phyloP scores from a whole-genome alignment of 192 early-diverging fungal species.

The Coemansia sp. region DNA sequence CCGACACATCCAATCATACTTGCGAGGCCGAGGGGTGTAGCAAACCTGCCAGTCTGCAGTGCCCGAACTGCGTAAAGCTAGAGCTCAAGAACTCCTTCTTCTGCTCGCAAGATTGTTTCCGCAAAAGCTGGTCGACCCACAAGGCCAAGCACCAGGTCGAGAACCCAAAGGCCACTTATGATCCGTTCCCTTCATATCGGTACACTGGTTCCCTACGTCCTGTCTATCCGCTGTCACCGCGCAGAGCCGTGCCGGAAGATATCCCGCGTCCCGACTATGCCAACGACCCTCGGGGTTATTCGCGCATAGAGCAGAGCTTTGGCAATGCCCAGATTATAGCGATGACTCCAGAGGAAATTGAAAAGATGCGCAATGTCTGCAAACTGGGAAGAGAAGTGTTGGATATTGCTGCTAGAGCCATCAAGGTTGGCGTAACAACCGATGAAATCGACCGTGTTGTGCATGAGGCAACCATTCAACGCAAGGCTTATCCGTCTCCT shows the following conservation, averaged over 20 bases:
- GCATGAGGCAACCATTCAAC: slow-evolving; percentile 91
- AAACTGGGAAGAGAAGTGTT: slow-evolving; percentile 85
- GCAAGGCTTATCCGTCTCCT: slow-evolving; percentile 92
- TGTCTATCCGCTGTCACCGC: slow-evolving; percentile 73
- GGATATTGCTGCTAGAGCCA: slow-evolving; percentile 77
- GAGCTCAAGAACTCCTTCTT: slow-evolving; percentile 67
- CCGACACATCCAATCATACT: slow-evolving; percentile 2
- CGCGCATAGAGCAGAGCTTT: slow-evolving; percentile 72
- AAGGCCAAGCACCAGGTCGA: slow-evolving; percentile 33
- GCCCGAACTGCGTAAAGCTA: slow-evolving; percentile 78
- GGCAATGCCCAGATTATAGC: slow-evolving; percentile 71
- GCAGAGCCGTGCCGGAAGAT: slow-evolving; percentile 62
- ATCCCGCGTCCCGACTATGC: slow-evolving; percentile 78
- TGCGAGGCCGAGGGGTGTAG: slow-evolving; percentile 60
- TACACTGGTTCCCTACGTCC: slow-evolving; percentile 73
- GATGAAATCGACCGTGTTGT: slow-evolving; percentile 95
- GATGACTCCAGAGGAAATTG: slow-evolving; percentile 71
- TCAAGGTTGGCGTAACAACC: slow-evolving; percentile 84
- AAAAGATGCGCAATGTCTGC: slow-evolving; percentile 78
- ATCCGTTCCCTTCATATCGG: slow-evolving; percentile 61
- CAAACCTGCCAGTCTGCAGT: slow-evolving; percentile 70
- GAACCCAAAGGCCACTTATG: slow-evolving; percentile 45
- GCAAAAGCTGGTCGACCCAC: slow-evolving; percentile 61
- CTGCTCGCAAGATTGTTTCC: slow-evolving; percentile 82
- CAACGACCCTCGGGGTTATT: slow-evolving; percentile 60